A percentile compares a stretch with the other conserved stretches of the same genome.
Conservation (phyloP, 768 basidiomycete species). For the Kwoniella bestiolae region DNA sequence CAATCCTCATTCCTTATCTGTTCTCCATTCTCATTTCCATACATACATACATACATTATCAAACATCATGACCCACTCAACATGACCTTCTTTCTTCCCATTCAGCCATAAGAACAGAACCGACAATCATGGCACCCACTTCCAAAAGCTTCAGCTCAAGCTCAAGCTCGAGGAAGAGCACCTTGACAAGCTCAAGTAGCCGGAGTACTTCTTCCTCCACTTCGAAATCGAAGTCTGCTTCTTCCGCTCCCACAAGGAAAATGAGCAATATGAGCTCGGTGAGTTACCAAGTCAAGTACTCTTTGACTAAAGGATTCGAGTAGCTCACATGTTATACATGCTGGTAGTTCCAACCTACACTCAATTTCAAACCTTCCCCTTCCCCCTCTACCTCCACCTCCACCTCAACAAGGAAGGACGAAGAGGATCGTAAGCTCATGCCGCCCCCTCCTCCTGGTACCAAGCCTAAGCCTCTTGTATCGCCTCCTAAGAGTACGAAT, state of each 20-base stretch:
- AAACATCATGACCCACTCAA: not conserved
- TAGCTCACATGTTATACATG: slow-evolving; percentile 6
- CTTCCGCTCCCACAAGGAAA: slow-evolving; percentile 30
- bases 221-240: slow-evolving; percentile 9
- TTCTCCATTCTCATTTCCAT: not conserved
- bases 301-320: no score
- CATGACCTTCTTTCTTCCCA: not conserved
- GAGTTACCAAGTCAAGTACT: slow-evolving; percentile 19
- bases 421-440: slow-evolving; percentile 39
- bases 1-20: no score
- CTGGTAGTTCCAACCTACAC: slow-evolving; percentile 40
- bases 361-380: slow-evolving; percentile 34
- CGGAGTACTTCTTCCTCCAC: slow-evolving; percentile 8
- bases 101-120: not conserved
- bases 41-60: not conserved
- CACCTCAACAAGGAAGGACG: slow-evolving; percentile 15
- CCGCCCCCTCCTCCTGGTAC: slow-evolving; percentile 41
- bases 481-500: not conserved
- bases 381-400: slow-evolving; percentile 15
- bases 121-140: not conserved
- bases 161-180: slow-evolving; percentile 9
- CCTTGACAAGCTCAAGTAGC: not conserved
- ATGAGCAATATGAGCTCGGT: slow-evolving; percentile 49
- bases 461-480: slow-evolving; percentile 16
- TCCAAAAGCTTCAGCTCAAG: no score